Evolutionary conservation across 2,329 filamentous ascomycete genomes (phyloP), one percentile per base, ranked within the genome.

Genomic region (Arthrobotrys sphaeroides): DNA sequence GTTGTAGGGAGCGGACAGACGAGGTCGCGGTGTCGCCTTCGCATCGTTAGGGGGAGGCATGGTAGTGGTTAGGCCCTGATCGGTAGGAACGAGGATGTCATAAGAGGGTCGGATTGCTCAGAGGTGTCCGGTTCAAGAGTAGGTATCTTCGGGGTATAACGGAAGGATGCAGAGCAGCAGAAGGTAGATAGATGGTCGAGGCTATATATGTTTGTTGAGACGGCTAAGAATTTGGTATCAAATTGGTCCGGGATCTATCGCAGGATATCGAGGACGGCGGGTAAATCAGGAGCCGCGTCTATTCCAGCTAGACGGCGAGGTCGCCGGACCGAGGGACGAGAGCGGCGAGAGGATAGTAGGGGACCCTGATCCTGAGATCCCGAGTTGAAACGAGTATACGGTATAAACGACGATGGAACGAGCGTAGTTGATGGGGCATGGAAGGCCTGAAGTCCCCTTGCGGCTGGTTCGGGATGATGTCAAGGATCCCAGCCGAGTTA

Each of bases 401-500:
- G 24, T 49, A 43, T 40, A 60, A 60, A 43, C 20, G 38, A 57
- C 18, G 47, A 38, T 33, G 38, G 26, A 24, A 67, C 26, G 36
- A 47, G 22, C 20, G 31, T 9, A 9, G 3, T 16, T 5, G 51
- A n/a, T 26, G 36, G 24, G 18, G 10, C 13, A 13, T 55, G 16
- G 18, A 40, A 26, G 43, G 13, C 55, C 47, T 26, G 16, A 18
- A 28, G n/a, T 42, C 42, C 40, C 31, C 49, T 73, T 62, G 57
- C 42, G 38, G 49, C 55, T 59, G 10, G 57, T 36, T 2, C 38
- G 47, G 18, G 47, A 66, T 73, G 60, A 66, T 73, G 68, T 73
- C 68, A 73, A 73, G 68, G 60, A 31, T 57, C 55, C 55, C 7
- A n/a, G 33, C n/a, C n/a, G n/a, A n/a, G n/a, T n/a, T n/a, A n/a